Percentiles rank a stretch among this genome's conserved stretches.
Conservation (phyloP, 1,139 yeast species). For the Sugiyamaella xylanicola region DNA sequence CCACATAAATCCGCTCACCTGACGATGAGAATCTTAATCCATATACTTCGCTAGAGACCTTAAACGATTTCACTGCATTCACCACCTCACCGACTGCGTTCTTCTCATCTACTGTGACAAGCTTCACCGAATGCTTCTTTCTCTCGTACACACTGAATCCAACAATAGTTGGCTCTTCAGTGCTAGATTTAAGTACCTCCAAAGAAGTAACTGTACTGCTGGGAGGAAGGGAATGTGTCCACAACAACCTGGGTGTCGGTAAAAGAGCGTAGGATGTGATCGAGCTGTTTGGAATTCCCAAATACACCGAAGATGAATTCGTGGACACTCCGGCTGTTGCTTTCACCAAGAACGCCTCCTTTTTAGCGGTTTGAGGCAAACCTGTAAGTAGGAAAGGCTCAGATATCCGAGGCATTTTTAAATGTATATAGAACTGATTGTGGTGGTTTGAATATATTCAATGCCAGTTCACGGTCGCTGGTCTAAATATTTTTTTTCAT, state of each 20-base stretch:
- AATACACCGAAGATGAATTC: slow-evolving; percentile 35
- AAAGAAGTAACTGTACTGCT: slow-evolving; percentile 48
- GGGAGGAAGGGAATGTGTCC: slow-evolving; percentile 75
- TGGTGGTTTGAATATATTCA: background rate
- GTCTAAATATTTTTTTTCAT: slow-evolving; percentile 16
- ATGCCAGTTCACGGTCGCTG: background rate
- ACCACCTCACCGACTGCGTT: slow-evolving; percentile 9
- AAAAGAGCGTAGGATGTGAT: slow-evolving; percentile 69
- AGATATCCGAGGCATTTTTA: slow-evolving; percentile 40
- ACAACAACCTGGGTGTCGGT: slow-evolving; percentile 78
- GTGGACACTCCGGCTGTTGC: slow-evolving; percentile 6
- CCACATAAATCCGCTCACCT: slow-evolving; percentile 25
- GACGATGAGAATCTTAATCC: slow-evolving; percentile 7
- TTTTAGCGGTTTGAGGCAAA: slow-evolving; percentile 35
- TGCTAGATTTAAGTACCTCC: slow-evolving; percentile 23
- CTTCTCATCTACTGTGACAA: slow-evolving; percentile 23
- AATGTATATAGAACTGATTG: too few species aligned
- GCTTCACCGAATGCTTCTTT: slow-evolving; percentile 32
- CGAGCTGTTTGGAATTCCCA: slow-evolving; percentile 78
- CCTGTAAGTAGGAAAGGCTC: slow-evolving; percentile 41
- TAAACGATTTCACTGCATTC: slow-evolving; percentile 1
- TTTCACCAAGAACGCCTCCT: slow-evolving; percentile 13
- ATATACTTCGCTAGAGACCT: slow-evolving; percentile 9
- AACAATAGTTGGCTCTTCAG: slow-evolving; percentile 20
- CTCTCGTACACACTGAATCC: slow-evolving; percentile 38